Conservation (phyloP, 2,329 filamentous ascomycete species). For the Fusarium sp. region DNA sequence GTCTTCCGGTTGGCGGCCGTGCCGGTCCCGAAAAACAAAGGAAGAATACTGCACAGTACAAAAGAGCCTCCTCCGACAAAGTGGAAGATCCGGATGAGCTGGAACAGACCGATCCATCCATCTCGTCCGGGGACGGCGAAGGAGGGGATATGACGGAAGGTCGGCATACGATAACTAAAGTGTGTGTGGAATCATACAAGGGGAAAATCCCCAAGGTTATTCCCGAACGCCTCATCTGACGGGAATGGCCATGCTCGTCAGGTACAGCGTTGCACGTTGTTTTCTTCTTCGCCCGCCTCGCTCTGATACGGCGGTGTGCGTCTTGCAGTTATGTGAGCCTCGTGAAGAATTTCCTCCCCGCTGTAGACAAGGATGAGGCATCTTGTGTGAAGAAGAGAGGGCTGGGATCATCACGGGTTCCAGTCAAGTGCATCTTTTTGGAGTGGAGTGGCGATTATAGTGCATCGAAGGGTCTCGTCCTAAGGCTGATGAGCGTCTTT, state of each 20-base stretch:
- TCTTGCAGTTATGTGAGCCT: not conserved
- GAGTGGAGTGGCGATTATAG: slow-evolving; percentile 21
- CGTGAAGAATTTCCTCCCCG: slow-evolving; percentile 1
- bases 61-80: not conserved
- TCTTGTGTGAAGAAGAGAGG: not conserved
- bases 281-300: not conserved
- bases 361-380: slow-evolving; percentile 13
- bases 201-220: not conserved
- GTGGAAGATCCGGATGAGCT: slow-evolving; percentile 16
- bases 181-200: slow-evolving; percentile 1
- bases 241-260: not conserved
- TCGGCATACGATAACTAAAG: not conserved
- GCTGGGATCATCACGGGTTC: slow-evolving; percentile 24
- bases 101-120: slow-evolving; percentile 3
- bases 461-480: slow-evolving; percentile 14
- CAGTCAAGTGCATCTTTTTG: not conserved
- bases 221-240: not conserved
- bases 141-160: slow-evolving; percentile 22
- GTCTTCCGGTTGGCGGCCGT: slow-evolving; percentile 8
- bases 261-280: not conserved
- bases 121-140: slow-evolving; percentile 1
- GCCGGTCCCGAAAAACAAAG: slow-evolving; percentile 13
- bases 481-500: not conserved
- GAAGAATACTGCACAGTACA: not conserved
- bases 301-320: not conserved